A percentile compares a stretch with the other conserved stretches of the same genome.
These are phyloP conservation scores for Saccharomyces hybrid DNA, from an alignment of 1,139 yeast species.

Conservation along the genomic window DNA sequence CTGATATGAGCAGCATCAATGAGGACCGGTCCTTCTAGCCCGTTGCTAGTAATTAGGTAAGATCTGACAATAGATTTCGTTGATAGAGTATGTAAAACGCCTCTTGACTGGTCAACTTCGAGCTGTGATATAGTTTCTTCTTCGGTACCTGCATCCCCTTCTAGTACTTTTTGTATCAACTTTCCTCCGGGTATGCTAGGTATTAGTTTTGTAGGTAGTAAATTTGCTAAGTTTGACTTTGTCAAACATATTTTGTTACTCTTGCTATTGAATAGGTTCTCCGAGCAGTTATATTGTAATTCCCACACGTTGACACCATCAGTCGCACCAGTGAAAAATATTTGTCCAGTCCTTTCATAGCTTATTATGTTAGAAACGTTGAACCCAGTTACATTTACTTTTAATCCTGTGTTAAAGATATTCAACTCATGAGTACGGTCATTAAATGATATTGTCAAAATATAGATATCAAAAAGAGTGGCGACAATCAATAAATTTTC, in stretches of 20 bases:
- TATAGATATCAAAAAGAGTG: conserved; percentile 72
- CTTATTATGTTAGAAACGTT: conserved; percentile 58
- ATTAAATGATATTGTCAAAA: conserved; percentile 63
- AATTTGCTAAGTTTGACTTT: conserved; percentile 54
- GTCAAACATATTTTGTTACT: conserved; percentile 79
- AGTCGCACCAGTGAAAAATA: conserved; percentile 71
- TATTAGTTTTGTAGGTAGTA: conserved; percentile 41
- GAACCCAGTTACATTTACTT: conserved; percentile 73
- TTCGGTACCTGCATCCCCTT: conserved; percentile 26
- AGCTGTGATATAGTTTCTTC: conserved; percentile 60
- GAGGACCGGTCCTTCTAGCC: conserved; percentile 34
- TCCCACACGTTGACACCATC: conserved; percentile 86
- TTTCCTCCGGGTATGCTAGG: conserved; percentile 40
- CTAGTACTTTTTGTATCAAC: conserved; percentile 34
- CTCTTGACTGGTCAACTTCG: conserved; percentile 69
- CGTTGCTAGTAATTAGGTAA: conserved; percentile 45
- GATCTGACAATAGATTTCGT: conserved; percentile 77
- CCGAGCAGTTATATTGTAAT: conserved; percentile 70
- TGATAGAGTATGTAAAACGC: conserved; percentile 72
- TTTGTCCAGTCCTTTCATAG: conserved; percentile 62
- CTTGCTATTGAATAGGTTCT: conserved; percentile 80
- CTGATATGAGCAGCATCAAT: conserved; percentile 36
- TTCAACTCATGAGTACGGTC: conserved; percentile 48
- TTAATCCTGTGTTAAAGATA: conserved; percentile 75
- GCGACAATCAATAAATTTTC: conserved; percentile 67